Conservation (phyloP, 2,329 filamentous ascomycete species). For the Calonectria honghensis region DNA sequence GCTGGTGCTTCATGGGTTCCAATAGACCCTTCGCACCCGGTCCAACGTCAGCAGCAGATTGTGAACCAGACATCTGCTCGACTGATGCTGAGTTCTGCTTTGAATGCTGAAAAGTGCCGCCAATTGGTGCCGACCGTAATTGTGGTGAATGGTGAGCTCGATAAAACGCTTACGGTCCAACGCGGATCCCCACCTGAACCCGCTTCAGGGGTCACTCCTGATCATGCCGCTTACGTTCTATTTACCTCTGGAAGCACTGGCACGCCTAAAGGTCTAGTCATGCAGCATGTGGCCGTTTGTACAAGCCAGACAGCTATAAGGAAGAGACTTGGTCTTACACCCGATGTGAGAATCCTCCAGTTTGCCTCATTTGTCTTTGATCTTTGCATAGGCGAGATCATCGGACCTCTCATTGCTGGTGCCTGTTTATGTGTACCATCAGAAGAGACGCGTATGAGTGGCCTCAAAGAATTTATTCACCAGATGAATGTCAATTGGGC, state of each 20-base stretch:
- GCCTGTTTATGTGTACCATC: background rate
- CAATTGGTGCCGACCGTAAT: background rate
- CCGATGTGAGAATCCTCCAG: background rate
- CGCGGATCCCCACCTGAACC: background rate
- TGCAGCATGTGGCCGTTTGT: conserved; percentile 23
- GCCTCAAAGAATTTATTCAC: background rate
- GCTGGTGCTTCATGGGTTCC: background rate
- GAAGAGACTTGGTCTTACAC: conserved; percentile 1
- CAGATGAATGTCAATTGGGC: background rate
- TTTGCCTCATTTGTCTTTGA: conserved; percentile 8
- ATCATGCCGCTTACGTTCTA: conserved; percentile 8
- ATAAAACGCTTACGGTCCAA: background rate
- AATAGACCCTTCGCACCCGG: background rate
- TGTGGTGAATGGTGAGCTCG: background rate
- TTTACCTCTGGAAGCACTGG: conserved; percentile 11
- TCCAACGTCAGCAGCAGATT: background rate
- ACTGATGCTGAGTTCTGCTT: background rate
- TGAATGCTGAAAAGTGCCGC: background rate
- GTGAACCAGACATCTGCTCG: background rate
- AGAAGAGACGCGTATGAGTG: background rate
- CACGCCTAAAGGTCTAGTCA: conserved; percentile 45
- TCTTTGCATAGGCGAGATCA: background rate
- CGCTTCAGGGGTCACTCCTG: background rate
- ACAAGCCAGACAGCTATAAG: background rate
- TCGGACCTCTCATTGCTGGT: conserved; percentile 2